Evolutionary conservation across 2,329 filamentous ascomycete species (phyloP), one percentile per base, ranked within the genome.

Genomic region (Orbilia brochopaga): DNA sequence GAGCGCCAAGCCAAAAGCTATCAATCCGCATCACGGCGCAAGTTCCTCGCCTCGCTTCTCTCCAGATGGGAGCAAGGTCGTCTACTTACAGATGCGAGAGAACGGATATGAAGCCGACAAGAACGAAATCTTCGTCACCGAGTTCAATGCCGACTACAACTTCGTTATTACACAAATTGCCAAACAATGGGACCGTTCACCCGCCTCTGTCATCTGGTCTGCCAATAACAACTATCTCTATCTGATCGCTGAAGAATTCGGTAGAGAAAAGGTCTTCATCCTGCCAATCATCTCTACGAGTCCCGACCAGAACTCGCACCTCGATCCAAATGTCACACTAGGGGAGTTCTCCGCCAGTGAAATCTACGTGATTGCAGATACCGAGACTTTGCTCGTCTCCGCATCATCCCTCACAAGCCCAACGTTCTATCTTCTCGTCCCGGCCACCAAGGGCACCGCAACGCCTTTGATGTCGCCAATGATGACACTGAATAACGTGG

Each of bases 51-150:
- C 80, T 3, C 75, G 77, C 13, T 96, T 95, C 80, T 92, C 90
- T 1, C 86, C 86, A 2, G 84, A 89, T 76, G 90, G 90, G 8
- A 85, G 83, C 37, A 84, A 85, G 69, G 82, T 93, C 24, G 90
- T 86, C 1, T 96, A 95, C 78, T 83, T 90, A 30, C 86, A 90
- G 73, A 96, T 95, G 92, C 84, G 85, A 74, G 84, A 84, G 63
- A 83, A 86, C 57, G 86, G 88, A 69, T 96, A 96, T 78, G 92
- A 97, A 79, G 86, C 88, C 15, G 91, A 96, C 80, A 89, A 89
- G 78, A 80, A 80, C 50, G 79, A 80, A 1, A 76, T 83, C 51
- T 83, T 83, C 69, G 77, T 82, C 46, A 72, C 67, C 13, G 58
- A 61, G 15, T 72, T 72, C 30, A 65, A 23, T 3, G 23, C n/a